Base-by-base conservation (phyloP, 345 rosid species). In the Passiflora organensis region DNA sequence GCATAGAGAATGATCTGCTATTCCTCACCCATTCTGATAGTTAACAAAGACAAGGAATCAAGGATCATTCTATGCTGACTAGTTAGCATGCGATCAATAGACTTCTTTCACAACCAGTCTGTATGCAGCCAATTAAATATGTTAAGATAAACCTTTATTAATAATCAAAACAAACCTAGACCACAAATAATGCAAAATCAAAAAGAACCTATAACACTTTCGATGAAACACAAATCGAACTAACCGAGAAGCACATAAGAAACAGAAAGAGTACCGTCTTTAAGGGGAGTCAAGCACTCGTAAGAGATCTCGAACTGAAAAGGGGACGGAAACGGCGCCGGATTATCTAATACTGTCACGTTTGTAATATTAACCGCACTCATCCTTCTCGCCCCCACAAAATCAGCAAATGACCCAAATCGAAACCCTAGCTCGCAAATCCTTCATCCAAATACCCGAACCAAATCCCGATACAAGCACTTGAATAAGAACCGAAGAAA, bases 281-380 rank as follows among this genome's bases (percentile, higher is more conserved):
- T 82, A 58, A 93, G 97, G 65, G 97, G 84, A 50, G 87, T 80
- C 74, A 93, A 75, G 60, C 99, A 86, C 81, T 93, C 99, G 63
- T 93, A 93, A 14, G 99, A 89, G 63, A 93, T 89, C 78, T 93
- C 99, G 72, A 93, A 93, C 82, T 89, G 96, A 68, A 93, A 85
- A 0, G 99, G 94, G 59, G 82, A 76, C 55, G 76, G 67, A 64
- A 93, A 93, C 6, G 89, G 81, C 21, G 99, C 94, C 6, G 96
- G 96, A 46, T 93, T 93, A 37, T 93, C 97, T 69, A 93, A 56
- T 0, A 93, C 99, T 51, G 89, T 55, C 32, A 93, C 97, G 76
- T 93, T 93, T 1, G 95, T 93, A 65, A 93, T 74, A 45, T 89
- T 93, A 55, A 93, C 89, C 9, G 95, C 96, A 59, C 99, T 93